These are phyloP conservation scores for Pseudogymnoascus sp. DNA, from an alignment of 2,329 filamentous ascomycete species.

Conservation along the genomic window DNA sequence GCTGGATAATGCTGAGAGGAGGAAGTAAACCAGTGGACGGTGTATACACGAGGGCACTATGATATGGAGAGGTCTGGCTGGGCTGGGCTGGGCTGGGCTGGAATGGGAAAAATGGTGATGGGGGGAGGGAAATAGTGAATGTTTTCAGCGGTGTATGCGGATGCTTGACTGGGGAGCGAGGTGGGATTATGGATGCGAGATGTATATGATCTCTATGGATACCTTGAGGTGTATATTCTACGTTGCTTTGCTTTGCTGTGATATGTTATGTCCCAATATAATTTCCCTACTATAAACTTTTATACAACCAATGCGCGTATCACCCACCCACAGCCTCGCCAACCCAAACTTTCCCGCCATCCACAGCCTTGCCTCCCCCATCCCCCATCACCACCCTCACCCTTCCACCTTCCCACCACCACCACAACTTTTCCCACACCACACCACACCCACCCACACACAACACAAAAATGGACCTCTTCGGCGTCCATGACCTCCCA, in stretches of 20 bases:
- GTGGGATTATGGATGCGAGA: neutral
- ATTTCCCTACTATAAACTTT: neutral
- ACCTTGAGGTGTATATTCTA: neutral
- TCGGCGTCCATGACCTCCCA: constrained; percentile 77
- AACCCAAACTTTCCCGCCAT: too few species aligned
- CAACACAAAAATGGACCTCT: constrained; percentile 47
- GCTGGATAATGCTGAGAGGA: constrained; percentile 60
- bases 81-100: neutral
- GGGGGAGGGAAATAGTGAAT: neutral
- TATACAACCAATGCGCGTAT: neutral
- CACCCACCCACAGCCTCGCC: neutral
- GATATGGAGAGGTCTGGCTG: constrained; percentile 5
- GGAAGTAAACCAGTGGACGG: constrained; percentile 42
- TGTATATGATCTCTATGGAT: neutral
- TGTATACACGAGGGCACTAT: neutral
- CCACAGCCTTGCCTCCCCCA: neutral
- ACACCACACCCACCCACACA: neutral
- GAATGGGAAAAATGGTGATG: neutral
- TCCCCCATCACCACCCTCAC: constrained; percentile 1
- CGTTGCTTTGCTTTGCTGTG: neutral
- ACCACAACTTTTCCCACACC: neutral
- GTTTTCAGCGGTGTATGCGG: neutral
- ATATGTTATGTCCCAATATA: neutral
- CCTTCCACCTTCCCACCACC: neutral
- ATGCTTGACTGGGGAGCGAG: neutral